Conservation (phyloP, 257 asterid genomes). For the Nicotiana obtusifolia region DNA sequence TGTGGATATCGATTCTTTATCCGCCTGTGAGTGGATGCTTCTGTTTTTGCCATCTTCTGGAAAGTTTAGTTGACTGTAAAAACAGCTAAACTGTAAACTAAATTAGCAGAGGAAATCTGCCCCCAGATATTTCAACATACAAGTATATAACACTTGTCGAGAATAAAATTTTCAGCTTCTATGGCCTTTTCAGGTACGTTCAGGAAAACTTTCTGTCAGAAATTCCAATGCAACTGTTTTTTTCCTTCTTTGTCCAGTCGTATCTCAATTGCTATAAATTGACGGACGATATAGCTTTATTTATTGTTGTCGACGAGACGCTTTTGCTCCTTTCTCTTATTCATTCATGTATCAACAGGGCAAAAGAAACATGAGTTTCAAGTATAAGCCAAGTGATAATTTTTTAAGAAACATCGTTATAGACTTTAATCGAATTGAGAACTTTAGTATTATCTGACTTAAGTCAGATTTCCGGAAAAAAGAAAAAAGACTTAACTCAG, state of each 20-base stretch:
- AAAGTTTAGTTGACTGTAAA: background rate
- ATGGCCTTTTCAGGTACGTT: background rate
- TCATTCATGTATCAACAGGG: too few relatives aligned
- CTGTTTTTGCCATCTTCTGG: background rate
- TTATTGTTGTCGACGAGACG: too few relatives aligned
- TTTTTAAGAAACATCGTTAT: too few relatives aligned
- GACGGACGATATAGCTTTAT: background rate
- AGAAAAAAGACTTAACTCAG: too few relatives aligned
- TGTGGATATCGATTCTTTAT: constrained; percentile 12
- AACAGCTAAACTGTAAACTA: background rate
- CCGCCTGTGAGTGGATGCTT: constrained; percentile 4
- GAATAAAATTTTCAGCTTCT: constrained; percentile 2
- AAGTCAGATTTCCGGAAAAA: too few relatives aligned
- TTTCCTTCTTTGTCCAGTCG: background rate
- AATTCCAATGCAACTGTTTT: background rate
- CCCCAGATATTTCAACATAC: background rate
- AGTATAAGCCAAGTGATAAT: too few relatives aligned
- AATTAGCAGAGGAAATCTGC: background rate
- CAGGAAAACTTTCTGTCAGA: background rate
- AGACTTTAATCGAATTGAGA: too few relatives aligned
- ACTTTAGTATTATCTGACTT: too few relatives aligned
- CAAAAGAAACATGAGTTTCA: too few relatives aligned
- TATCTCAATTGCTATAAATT: background rate
- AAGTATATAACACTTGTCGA: background rate
- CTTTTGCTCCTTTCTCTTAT: too few relatives aligned